Conservation (phyloP, 257 asterid genomes). For the Solanum dulcamara region DNA sequence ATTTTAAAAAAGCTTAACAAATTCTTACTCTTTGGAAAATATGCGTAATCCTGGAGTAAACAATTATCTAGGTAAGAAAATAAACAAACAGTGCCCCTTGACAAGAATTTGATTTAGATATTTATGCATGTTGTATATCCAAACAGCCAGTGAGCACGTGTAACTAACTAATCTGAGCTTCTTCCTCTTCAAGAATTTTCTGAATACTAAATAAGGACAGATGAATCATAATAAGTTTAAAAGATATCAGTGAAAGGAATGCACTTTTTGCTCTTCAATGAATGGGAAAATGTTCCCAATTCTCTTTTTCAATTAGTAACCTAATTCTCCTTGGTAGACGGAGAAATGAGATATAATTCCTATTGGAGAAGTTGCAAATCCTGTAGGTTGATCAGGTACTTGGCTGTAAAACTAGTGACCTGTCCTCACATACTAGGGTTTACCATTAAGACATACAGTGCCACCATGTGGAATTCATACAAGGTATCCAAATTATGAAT, state of each 20-base stretch:
- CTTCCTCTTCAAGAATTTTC: not conserved
- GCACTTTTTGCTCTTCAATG: not conserved
- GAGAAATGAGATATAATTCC: not conserved
- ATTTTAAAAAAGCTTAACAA: not conserved
- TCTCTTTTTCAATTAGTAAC: not conserved
- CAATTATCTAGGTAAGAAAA: not conserved
- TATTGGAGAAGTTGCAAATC: not conserved
- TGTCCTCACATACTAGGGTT: not conserved
- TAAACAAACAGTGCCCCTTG: not conserved
- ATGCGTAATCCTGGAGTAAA: not conserved
- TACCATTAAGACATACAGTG: not conserved
- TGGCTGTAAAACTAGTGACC: not conserved
- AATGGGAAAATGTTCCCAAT: not conserved
- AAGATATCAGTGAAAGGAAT: not conserved
- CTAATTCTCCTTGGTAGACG: not conserved
- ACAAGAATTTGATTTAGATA: not conserved
- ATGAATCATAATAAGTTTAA: not conserved
- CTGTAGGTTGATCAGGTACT: not conserved
- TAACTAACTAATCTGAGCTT: not conserved
- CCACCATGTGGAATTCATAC: not conserved
- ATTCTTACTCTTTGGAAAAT: not conserved
- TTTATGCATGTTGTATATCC: not conserved
- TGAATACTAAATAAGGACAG: not conserved
- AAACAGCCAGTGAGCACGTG: not conserved
- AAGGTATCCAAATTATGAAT: not conserved